These are phyloP conservation scores for Pleurotus pulmonarius DNA, from an alignment of 768 basidiomycete species.

Conservation along the genomic window DNA sequence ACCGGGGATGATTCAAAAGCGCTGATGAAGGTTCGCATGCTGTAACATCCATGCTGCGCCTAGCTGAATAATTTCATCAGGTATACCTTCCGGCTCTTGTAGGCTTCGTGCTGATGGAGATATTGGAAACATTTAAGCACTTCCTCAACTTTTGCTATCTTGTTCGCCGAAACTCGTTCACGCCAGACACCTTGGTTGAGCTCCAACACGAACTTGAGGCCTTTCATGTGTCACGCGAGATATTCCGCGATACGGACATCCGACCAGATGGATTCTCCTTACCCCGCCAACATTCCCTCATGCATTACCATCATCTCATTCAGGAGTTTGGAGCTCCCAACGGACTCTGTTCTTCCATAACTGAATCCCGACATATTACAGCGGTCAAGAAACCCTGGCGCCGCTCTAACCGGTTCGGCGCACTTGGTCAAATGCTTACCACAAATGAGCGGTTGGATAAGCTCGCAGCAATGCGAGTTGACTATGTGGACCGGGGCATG, in stretches of 20 bases:
- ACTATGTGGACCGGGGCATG: conserved; percentile 17
- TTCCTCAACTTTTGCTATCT: conserved; percentile 23
- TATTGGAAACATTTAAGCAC: conserved; percentile 13
- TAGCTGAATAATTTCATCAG: background rate
- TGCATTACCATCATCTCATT: conserved; percentile 14
- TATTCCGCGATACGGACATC: conserved; percentile 12
- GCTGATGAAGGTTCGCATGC: conserved; percentile 7
- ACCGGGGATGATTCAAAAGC: conserved; percentile 12
- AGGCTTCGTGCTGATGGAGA: conserved; percentile 13
- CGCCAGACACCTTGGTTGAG: conserved; percentile 1
- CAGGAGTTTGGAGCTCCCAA: conserved; percentile 16
- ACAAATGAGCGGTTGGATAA: conserved; percentile 18
- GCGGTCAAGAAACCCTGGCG: conserved; percentile 21
- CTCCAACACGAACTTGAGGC: conserved; percentile 6
- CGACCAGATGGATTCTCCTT: conserved; percentile 13
- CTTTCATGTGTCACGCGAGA: conserved; percentile 12
- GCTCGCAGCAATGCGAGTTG: conserved; percentile 13
- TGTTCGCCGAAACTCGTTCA: conserved; percentile 13
- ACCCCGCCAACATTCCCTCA: conserved; percentile 17
- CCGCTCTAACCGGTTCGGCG: conserved; percentile 17
- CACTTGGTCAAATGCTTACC: conserved; percentile 18
- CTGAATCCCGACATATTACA: conserved; percentile 20
- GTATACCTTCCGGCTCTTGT: conserved; percentile 18
- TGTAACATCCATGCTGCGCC: too few relatives aligned
- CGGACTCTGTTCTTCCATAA: conserved; percentile 20